phyloP scores from a whole-genome alignment of 441 rosid species.

The Hura crepitans region DNA sequence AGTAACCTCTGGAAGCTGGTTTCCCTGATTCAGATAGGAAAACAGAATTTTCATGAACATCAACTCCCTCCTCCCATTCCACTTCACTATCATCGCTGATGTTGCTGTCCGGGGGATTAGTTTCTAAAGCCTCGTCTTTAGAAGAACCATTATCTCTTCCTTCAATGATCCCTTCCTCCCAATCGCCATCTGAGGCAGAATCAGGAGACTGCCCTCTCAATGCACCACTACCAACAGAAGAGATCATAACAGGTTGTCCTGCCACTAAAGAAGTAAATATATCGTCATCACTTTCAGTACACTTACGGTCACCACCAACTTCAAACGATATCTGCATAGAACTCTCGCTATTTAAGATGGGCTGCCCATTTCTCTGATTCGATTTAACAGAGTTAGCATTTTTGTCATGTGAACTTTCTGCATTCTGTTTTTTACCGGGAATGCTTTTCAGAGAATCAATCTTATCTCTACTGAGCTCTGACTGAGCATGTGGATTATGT shows the following conservation, averaged over 20 bases:
- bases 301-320: slow-evolving; percentile 43
- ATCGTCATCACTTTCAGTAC: slow-evolving; percentile 55
- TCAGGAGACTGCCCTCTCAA: slow-evolving; percentile 31
- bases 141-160: slow-evolving; percentile 27
- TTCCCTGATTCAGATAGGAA: slow-evolving; percentile 30
- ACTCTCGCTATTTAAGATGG: slow-evolving; percentile 31
- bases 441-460: slow-evolving; percentile 26
- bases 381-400: slow-evolving; percentile 32
- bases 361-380: slow-evolving; percentile 31
- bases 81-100: slow-evolving; percentile 50
- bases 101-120: slow-evolving; percentile 34
- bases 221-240: slow-evolving; percentile 40
- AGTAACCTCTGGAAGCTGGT: slow-evolving; percentile 51
- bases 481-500: slow-evolving; percentile 24
- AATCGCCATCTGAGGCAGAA: slow-evolving; percentile 61
- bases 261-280: slow-evolving; percentile 71
- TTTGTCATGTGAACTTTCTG: slow-evolving; percentile 31
- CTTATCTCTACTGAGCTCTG: slow-evolving; percentile 29
- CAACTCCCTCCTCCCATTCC: slow-evolving; percentile 65
- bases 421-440: slow-evolving; percentile 36
- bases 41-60: slow-evolving; percentile 27
- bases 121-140: slow-evolving; percentile 29
- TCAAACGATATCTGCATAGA: slow-evolving; percentile 72
- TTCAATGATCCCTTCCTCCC: slow-evolving; percentile 55
- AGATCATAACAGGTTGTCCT: slow-evolving; percentile 40